Conservation (phyloP, 768 basidiomycete genomes). For the Hypholoma fasciculare region DNA sequence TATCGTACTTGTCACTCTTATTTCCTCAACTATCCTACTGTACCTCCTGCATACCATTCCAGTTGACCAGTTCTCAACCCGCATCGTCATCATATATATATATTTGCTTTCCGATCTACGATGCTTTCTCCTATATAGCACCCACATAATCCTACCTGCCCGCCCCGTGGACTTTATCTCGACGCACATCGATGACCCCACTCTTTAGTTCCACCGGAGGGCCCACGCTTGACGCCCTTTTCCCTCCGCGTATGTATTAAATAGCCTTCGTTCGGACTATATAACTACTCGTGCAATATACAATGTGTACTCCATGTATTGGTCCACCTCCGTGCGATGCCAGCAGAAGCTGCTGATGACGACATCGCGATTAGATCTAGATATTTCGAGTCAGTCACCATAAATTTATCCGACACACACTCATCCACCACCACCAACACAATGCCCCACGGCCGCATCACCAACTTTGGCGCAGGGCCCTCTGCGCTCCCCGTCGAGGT, state of each 20-base stretch:
- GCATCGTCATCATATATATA: slow-evolving; percentile 17
- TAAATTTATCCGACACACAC: neutral
- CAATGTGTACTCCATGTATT: neutral
- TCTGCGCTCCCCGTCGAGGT: slow-evolving; percentile 89
- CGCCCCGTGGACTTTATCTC: neutral
- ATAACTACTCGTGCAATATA: neutral
- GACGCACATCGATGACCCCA: neutral
- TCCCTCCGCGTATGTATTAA: slow-evolving; percentile 2
- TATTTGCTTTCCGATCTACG: slow-evolving; percentile 21
- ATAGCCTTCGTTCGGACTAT: slow-evolving; percentile 13
- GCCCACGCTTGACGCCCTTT: slow-evolving; percentile 4
- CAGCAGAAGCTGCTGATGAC: neutral
- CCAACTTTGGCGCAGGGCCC: slow-evolving; percentile 95
- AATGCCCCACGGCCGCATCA: slow-evolving; percentile 42
- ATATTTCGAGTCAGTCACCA: slow-evolving; percentile 2
- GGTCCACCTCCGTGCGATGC: neutral
- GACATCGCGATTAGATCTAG: slow-evolving; percentile 7
- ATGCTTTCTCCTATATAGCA: slow-evolving; percentile 10
- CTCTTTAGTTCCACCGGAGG: slow-evolving; percentile 2
- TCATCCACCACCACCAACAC: neutral
- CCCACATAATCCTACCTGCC: neutral
- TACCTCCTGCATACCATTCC: slow-evolving; percentile 15
- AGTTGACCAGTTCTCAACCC: slow-evolving; percentile 15
- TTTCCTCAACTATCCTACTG: slow-evolving; percentile 14
- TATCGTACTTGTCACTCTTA: slow-evolving; percentile 18